These are phyloP conservation scores for Phytopythium chamaehyphon DNA, from an alignment of 352 stramenopile genomes.

Conservation along the genomic window DNA sequence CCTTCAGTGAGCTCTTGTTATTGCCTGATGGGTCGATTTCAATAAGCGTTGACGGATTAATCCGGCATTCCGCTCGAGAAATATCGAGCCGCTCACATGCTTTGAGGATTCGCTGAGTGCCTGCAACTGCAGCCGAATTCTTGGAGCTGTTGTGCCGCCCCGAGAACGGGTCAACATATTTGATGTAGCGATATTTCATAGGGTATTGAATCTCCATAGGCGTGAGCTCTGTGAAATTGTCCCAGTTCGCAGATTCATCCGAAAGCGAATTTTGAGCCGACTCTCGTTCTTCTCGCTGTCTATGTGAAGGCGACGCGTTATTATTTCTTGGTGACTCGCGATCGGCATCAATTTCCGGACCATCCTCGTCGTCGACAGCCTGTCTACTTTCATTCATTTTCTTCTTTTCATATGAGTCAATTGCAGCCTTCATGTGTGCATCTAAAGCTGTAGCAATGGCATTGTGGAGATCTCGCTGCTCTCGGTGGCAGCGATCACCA, in stretches of 20 bases:
- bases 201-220: constrained; percentile 40
- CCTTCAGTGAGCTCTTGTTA: constrained; percentile 48
- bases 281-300: background rate
- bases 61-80: constrained; percentile 34
- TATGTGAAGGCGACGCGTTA: constrained; percentile 1
- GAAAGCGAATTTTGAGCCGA: background rate
- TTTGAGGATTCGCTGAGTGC: constrained; percentile 46
- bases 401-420: constrained; percentile 21
- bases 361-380: background rate
- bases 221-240: constrained; percentile 46
- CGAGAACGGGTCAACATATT: constrained; percentile 17
- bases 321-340: background rate
- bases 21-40: constrained; percentile 53
- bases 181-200: constrained; percentile 37
- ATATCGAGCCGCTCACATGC: constrained; percentile 51
- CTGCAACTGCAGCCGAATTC: constrained; percentile 13
- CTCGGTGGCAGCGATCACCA: constrained; percentile 7
- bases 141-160: constrained; percentile 9
- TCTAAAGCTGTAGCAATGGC: constrained; percentile 46
- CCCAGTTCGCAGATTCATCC: constrained; percentile 30
- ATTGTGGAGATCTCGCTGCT: constrained; percentile 35
- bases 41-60: constrained; percentile 51
- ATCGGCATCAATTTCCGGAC: constrained; percentile 2
- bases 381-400: background rate
- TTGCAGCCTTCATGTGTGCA: constrained; percentile 38